Evolutionary conservation across 2,329 filamentous ascomycete species (phyloP).

Genomic region (Ceratocystis ficicola): DNA sequence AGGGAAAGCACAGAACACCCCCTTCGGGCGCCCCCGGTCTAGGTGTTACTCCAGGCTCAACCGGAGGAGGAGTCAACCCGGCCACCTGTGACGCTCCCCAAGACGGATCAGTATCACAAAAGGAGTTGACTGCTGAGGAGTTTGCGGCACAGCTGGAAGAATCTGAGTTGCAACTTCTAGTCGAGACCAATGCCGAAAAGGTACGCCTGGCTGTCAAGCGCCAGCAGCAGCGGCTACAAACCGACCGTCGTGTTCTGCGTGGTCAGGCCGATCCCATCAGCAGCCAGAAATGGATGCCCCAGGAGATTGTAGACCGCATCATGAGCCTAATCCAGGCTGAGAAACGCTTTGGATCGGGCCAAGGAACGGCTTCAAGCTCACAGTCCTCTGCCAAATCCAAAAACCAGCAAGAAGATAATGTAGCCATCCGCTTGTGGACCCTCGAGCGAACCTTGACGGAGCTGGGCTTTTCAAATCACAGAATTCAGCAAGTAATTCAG

Average conservation of each 20-base stretch:
- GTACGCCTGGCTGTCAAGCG: conserved; percentile 66
- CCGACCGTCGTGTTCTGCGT: conserved; percentile 71
- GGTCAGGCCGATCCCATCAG: conserved; percentile 63
- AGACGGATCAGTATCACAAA: conserved; percentile 22
- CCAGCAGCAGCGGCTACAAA: conserved; percentile 66
- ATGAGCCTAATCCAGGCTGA: conserved; percentile 60
- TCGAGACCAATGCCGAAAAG: conserved; percentile 73
- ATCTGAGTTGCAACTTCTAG: conserved; percentile 74
- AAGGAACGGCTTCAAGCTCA: conserved; percentile 28
- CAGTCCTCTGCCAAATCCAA: conserved; percentile 42
- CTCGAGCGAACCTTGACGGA: conserved; percentile 59
- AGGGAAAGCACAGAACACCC: conserved; percentile 15
- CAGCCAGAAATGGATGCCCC: conserved; percentile 65
- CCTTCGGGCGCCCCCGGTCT: background rate
- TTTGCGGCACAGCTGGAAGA: conserved; percentile 81
- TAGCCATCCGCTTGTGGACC: conserved; percentile 72
- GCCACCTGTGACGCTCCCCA: background rate
- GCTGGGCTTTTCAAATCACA: conserved; percentile 54
- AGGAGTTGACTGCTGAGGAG: conserved; percentile 66
- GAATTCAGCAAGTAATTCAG: conserved; percentile 51
- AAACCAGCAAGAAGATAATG: conserved; percentile 53
- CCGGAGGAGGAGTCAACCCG: background rate
- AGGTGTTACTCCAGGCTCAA: background rate
- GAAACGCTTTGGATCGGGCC: conserved; percentile 36
- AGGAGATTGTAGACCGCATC: conserved; percentile 65